These are phyloP conservation scores for Pelargonium fulgidum DNA, from an alignment of 441 rosid genomes.

Conservation along the genomic window DNA sequence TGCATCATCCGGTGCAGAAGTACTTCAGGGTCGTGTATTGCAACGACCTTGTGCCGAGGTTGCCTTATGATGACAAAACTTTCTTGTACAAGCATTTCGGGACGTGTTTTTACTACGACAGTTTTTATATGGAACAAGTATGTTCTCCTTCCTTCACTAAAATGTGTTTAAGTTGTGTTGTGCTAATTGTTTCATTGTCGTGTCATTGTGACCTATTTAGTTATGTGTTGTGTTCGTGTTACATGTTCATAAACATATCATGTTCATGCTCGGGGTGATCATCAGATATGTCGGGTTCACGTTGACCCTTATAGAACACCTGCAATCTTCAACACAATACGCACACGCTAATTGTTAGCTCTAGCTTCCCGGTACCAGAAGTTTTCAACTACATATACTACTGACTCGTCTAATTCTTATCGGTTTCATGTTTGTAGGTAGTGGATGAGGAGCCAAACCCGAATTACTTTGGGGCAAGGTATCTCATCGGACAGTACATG, in stretches of 20 bases:
- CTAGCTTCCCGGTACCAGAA: neutral
- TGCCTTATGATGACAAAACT: slow-evolving; percentile 52
- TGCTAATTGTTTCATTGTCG: too few species aligned
- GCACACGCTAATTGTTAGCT: slow-evolving; percentile 23
- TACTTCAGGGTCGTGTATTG: slow-evolving; percentile 55
- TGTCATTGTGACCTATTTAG: too few species aligned
- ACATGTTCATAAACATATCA: too few species aligned
- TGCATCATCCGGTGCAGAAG: slow-evolving; percentile 23
- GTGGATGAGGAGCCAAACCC: slow-evolving; percentile 46
- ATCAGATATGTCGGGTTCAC: too few species aligned
- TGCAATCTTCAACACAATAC: too few species aligned
- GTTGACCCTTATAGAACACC: too few species aligned
- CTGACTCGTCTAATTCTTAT: neutral
- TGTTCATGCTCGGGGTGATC: too few species aligned
- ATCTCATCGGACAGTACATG: slow-evolving; percentile 23
- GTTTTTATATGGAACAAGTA: slow-evolving; percentile 43
- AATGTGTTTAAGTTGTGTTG: too few species aligned
- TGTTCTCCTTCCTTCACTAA: slow-evolving; percentile 27
- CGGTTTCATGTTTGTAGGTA: slow-evolving; percentile 25
- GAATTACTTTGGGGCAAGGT: slow-evolving; percentile 35
- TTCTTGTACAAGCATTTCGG: slow-evolving; percentile 75
- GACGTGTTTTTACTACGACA: slow-evolving; percentile 41
- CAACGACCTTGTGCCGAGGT: slow-evolving; percentile 58
- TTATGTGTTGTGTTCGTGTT: too few species aligned
- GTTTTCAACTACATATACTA: neutral